Percentiles rank a stretch among this genome's conserved stretches.
phyloP scores from a whole-genome alignment of 148 eudicot genomes.

The Chenopodium formosanum region DNA sequence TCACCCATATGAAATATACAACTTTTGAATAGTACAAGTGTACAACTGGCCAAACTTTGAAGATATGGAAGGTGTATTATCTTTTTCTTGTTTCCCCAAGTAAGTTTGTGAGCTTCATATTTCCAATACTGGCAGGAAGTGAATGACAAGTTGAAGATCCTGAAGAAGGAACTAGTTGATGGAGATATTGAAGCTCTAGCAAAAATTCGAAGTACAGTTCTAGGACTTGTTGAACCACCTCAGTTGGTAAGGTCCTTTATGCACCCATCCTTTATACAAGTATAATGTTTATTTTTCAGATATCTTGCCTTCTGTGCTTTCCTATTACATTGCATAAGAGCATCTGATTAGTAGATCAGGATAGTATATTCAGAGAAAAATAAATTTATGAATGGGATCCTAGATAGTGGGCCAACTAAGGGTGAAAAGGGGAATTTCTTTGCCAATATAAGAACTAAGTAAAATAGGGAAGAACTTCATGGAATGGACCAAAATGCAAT shows the following conservation, averaged over 20 bases:
- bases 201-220: constrained; percentile 71
- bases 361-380: not conserved
- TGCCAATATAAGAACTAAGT: too few species aligned
- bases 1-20: not conserved
- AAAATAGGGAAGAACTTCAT: too few species aligned
- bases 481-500: too few species aligned
- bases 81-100: not conserved
- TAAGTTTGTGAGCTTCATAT: constrained; percentile 9
- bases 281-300: not conserved
- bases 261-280: not conserved
- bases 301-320: not conserved
- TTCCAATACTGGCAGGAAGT: constrained; percentile 48
- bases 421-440: too few species aligned
- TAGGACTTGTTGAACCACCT: constrained; percentile 81
- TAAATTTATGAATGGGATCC: too few species aligned
- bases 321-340: not conserved
- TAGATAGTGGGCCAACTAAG: too few species aligned
- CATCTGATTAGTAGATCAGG: not conserved
- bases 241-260: constrained; percentile 55
- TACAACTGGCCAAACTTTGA: not conserved
- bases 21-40: not conserved
- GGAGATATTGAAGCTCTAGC: constrained; percentile 59
- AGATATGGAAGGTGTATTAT: not conserved
- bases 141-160: constrained; percentile 49
- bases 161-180: constrained; percentile 54